Percentiles rank a stretch among this genome's conserved stretches.
Evolutionary conservation across 2,329 filamentous ascomycete species (phyloP).

Genomic region (Calonectria montana): DNA sequence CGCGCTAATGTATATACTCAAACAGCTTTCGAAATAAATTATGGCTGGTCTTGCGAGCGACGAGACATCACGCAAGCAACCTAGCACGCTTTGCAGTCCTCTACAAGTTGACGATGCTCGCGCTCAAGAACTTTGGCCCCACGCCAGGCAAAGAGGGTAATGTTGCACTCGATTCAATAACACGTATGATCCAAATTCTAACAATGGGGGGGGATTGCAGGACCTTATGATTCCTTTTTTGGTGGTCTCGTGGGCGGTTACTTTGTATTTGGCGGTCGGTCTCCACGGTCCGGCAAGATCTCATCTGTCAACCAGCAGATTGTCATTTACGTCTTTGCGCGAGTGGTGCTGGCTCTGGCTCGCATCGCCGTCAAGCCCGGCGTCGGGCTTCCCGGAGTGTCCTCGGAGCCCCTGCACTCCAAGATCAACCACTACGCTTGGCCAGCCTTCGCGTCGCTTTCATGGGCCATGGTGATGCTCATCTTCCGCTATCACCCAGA

Average conservation of each 20-base stretch:
- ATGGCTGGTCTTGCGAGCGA: conserved; percentile 83
- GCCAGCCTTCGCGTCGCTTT: conserved; percentile 91
- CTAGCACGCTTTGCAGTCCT: conserved; percentile 90
- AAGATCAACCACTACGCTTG: conserved; percentile 79
- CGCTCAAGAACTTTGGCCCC: conserved; percentile 72
- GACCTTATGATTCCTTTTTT: conserved; percentile 85
- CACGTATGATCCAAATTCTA: background rate
- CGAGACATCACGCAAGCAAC: conserved; percentile 89
- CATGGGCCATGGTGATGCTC: conserved; percentile 96
- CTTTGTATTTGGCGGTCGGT: conserved; percentile 83
- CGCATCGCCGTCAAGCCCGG: conserved; percentile 81
- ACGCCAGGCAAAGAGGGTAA: conserved; percentile 70
- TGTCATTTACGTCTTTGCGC: conserved; percentile 96
- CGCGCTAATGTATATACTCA: conserved; percentile 29
- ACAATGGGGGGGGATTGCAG: conserved; percentile 44
- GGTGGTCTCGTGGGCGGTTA: conserved; percentile 92
- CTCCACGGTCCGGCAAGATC: conserved; percentile 72
- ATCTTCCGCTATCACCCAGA: conserved; percentile 93
- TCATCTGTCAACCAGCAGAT: conserved; percentile 95
- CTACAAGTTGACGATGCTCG: conserved; percentile 86
- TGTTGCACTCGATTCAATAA: background rate
- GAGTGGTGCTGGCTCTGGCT: conserved; percentile 86
- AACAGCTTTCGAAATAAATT: conserved; percentile 78
- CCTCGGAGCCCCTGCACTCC: conserved; percentile 57
- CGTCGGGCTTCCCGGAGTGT: conserved; percentile 62